Evolutionary conservation across 2,329 filamentous ascomycete species (phyloP).

Genomic region (Thyridium curvatum): DNA sequence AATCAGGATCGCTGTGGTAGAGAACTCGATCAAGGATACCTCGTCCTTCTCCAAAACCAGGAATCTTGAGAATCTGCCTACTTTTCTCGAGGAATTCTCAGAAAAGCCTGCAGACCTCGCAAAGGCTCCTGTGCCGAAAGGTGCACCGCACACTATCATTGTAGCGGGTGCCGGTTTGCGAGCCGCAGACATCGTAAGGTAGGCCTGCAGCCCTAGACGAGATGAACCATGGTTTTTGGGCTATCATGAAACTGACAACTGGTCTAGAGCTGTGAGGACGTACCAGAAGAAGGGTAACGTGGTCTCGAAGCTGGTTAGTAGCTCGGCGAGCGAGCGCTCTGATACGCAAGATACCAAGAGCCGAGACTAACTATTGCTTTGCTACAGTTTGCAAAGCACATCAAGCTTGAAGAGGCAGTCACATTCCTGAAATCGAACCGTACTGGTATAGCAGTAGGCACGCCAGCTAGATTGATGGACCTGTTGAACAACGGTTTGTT

Average conservation of each 20-base stretch:
- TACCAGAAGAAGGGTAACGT: constrained; percentile 73
- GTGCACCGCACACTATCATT: constrained; percentile 78
- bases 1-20: constrained; percentile 30
- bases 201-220: constrained; percentile 12
- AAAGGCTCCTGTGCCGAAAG: constrained; percentile 60
- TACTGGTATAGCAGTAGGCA: constrained; percentile 85
- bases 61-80: constrained; percentile 65
- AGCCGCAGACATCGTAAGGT: constrained; percentile 78
- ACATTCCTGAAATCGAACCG: constrained; percentile 63
- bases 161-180: constrained; percentile 79
- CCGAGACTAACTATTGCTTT: not conserved
- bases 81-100: constrained; percentile 66
- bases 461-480: constrained; percentile 75
- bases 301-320: constrained; percentile 70
- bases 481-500: constrained; percentile 68
- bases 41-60: constrained; percentile 61
- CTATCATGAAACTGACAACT: no score
- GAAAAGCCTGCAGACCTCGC: constrained; percentile 53
- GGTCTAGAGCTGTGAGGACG: constrained; percentile 58
- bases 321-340: not conserved
- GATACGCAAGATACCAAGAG: not conserved
- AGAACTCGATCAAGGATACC: constrained; percentile 71
- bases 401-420: constrained; percentile 86
- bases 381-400: constrained; percentile 82
- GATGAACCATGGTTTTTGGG: no score